Evolutionary conservation across 192 early-diverging fungal species (phyloP).

Genomic region (Dimargaris cristalligena): DNA sequence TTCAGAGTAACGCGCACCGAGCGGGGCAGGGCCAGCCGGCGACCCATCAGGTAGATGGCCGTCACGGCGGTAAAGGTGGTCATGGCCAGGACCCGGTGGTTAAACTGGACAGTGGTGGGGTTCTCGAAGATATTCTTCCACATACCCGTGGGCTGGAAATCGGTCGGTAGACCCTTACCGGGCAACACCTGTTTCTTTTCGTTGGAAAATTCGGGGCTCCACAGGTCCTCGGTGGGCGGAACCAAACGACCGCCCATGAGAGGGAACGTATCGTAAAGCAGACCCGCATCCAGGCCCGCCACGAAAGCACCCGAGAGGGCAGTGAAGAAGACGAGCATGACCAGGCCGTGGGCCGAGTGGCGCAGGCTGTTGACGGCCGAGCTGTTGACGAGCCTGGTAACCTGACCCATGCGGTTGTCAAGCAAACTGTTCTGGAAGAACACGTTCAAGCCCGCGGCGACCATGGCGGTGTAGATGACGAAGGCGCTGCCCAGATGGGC

Average conservation of each 20-base stretch:
- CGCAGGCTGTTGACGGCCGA: conserved; percentile 43
- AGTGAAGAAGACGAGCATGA: conserved; percentile 64
- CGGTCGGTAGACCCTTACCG: conserved; percentile 31
- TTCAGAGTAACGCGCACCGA: conserved; percentile 52
- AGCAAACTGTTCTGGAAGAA: conserved; percentile 49
- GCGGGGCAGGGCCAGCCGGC: conserved; percentile 50
- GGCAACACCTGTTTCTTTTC: conserved; percentile 18
- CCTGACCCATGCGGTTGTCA: conserved; percentile 21
- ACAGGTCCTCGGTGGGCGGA: conserved; percentile 52
- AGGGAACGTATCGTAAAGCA: conserved; percentile 96
- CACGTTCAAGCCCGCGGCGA: conserved; percentile 64
- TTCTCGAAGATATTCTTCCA: conserved; percentile 91
- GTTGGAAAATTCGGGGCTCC: conserved; percentile 21
- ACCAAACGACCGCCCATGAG: conserved; percentile 76
- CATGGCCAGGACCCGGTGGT: conserved; percentile 80
- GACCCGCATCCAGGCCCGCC: conserved; percentile 89
- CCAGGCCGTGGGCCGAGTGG: conserved; percentile 38
- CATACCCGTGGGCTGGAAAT: conserved; percentile 25
- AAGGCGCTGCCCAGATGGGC: conserved; percentile 83
- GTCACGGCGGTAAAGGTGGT: conserved; percentile 58
- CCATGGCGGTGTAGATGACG: conserved; percentile 62
- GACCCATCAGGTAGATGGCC: conserved; percentile 57
- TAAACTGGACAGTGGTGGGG: conserved; percentile 84
- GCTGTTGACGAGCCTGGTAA: conserved; percentile 28
- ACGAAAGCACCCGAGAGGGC: conserved; percentile 87